phyloP scores from a whole-genome alignment of 495 filamentous ascomycete genomes.

The Cenococcum geophilum region DNA sequence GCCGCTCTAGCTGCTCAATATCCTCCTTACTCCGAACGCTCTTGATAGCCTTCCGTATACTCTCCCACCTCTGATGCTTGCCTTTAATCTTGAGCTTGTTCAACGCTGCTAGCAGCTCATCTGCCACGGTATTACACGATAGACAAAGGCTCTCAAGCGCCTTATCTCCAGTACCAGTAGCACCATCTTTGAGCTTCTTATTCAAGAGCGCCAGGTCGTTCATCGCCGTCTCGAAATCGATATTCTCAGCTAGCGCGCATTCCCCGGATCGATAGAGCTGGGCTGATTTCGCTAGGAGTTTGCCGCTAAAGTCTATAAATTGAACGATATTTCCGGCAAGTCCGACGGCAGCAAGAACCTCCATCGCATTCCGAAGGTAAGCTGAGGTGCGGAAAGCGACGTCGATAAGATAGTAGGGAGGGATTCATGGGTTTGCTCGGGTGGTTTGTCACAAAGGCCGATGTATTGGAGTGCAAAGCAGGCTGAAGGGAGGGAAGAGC shows the following conservation, averaged over 20 bases:
- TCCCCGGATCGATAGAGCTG: background rate
- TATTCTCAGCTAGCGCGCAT: background rate
- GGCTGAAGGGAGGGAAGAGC: too few species aligned
- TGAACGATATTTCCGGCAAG: background rate
- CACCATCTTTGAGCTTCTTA: background rate
- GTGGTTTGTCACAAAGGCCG: background rate
- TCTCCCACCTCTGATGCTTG: background rate
- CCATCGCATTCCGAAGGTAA: background rate
- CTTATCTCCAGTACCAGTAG: background rate
- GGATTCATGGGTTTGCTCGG: background rate
- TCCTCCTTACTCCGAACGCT: slow-evolving; percentile 2
- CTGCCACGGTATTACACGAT: background rate
- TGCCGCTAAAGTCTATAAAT: slow-evolving; percentile 1
- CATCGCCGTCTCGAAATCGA: background rate
- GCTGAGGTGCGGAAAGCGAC: background rate
- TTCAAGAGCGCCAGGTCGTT: background rate
- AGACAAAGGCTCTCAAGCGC: background rate
- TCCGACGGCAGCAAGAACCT: slow-evolving; percentile 1
- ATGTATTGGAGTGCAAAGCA: background rate
- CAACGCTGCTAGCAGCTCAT: background rate
- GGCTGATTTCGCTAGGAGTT: background rate
- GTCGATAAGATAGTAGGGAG: background rate
- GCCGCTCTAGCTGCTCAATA: background rate
- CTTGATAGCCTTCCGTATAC: slow-evolving; percentile 1
- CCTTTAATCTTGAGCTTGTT: background rate